Conservation (phyloP, 768 basidiomycete species). For the Mycena metata region DNA sequence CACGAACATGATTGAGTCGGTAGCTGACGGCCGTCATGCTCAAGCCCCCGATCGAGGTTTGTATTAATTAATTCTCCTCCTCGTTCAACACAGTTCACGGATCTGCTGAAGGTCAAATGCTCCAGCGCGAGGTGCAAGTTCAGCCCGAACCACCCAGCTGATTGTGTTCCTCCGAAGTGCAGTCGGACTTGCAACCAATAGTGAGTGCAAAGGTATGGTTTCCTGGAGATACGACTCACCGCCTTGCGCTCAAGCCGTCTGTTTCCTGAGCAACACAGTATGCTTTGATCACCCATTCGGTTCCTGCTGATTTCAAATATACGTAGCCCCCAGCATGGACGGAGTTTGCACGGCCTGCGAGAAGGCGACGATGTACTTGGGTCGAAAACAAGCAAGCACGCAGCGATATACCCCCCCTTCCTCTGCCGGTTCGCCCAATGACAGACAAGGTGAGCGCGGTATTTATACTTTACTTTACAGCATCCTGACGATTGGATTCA, state of each 20-base stretch:
- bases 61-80: background rate
- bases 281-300: slow-evolving; percentile 26
- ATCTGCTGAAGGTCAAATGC: slow-evolving; percentile 58
- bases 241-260: slow-evolving; percentile 48
- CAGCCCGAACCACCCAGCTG: slow-evolving; percentile 63
- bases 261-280: slow-evolving; percentile 62
- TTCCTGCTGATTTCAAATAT: slow-evolving; percentile 36
- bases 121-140: slow-evolving; percentile 63
- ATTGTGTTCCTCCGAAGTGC: slow-evolving; percentile 59
- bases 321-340: slow-evolving; percentile 54
- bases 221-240: slow-evolving; percentile 8
- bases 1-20: background rate
- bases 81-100: background rate
- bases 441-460: too few relatives aligned
- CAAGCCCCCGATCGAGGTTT: slow-evolving; percentile 38
- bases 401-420: too few relatives aligned
- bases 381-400: too few relatives aligned
- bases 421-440: too few relatives aligned
- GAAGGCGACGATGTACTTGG: too few relatives aligned
- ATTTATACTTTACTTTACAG: too few relatives aligned
- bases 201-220: slow-evolving; percentile 45
- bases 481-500: too few relatives aligned
- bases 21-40: background rate
- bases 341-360: slow-evolving; percentile 46
- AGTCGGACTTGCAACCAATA: slow-evolving; percentile 61